Conservation (phyloP, 345 rosid genomes). For the Euphorbia lathyris region DNA sequence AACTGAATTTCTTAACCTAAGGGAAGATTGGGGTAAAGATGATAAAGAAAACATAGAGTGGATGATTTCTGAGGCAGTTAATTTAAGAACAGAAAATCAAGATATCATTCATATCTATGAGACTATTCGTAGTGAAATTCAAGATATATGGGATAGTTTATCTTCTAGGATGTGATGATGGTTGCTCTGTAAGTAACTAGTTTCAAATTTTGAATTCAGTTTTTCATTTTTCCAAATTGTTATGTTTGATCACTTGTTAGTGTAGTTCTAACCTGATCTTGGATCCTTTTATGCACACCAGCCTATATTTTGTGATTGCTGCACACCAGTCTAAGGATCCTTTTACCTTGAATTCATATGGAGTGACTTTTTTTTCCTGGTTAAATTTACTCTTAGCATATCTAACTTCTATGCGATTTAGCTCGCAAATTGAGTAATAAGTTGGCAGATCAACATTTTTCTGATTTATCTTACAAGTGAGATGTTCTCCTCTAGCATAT, state of each 20-base stretch:
- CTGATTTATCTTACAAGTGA: too few species aligned
- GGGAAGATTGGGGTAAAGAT: neutral
- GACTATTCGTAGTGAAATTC: slow-evolving; percentile 7
- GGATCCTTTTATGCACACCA: too few species aligned
- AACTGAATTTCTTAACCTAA: neutral
- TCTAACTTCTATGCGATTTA: too few species aligned
- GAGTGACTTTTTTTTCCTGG: too few species aligned
- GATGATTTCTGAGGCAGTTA: slow-evolving; percentile 6
- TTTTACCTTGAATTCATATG: too few species aligned
- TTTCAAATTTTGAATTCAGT: neutral
- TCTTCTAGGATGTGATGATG: neutral
- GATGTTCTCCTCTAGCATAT: too few species aligned
- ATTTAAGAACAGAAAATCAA: neutral
- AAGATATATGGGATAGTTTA: slow-evolving; percentile 10
- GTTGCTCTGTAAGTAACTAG: neutral
- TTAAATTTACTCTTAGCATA: too few species aligned
- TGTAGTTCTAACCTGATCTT: too few species aligned
- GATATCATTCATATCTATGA: neutral
- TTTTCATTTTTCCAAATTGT: neutral
- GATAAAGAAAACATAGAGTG: neutral
- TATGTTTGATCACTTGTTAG: neutral
- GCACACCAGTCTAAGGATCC: too few species aligned
- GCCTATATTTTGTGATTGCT: too few species aligned
- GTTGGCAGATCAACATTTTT: too few species aligned
- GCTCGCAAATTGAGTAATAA: too few species aligned